Percentiles rank a stretch among this genome's conserved stretches.
phyloP scores from a whole-genome alignment of 345 rosid genomes.

The Clarkia xantiana region DNA sequence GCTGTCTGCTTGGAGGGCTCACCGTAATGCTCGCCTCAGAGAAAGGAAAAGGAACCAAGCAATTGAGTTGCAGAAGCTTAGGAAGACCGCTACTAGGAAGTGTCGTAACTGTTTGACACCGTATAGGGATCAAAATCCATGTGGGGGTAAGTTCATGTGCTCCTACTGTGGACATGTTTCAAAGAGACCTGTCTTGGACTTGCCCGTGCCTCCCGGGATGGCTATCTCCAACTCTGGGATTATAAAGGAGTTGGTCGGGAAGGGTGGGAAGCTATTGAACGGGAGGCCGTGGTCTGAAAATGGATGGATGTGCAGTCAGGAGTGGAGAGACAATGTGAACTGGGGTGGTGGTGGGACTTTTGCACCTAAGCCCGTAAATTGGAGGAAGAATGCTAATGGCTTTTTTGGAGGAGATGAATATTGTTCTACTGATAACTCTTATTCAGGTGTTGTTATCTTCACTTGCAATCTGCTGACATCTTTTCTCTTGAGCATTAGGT shows the following conservation, averaged over 20 bases:
- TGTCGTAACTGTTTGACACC: conserved; percentile 87
- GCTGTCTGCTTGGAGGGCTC: conserved; percentile 79
- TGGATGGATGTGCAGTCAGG: conserved; percentile 67
- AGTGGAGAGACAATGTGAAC: conserved; percentile 62
- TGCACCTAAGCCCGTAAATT: conserved; percentile 34
- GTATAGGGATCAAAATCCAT: conserved; percentile 85
- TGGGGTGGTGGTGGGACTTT: conserved; percentile 42
- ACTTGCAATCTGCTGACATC: conserved; percentile 50
- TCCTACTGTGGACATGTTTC: conserved; percentile 94
- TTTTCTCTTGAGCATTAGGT: conserved; percentile 75
- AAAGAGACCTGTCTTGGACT: conserved; percentile 83
- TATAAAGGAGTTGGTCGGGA: conserved; percentile 80
- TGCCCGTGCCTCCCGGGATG: conserved; percentile 57
- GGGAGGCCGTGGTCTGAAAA: conserved; percentile 75
- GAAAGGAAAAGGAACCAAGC: conserved; percentile 86
- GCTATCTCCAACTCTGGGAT: conserved; percentile 69
- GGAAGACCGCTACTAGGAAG: conserved; percentile 78
- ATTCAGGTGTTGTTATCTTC: conserved; percentile 57
- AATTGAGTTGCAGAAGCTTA: conserved; percentile 74
- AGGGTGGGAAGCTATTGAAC: conserved; percentile 78
- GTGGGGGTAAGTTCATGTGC: conserved; percentile 92
- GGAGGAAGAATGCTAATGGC: conserved; percentile 43
- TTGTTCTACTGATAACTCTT: conserved; percentile 71
- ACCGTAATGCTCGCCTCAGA: conserved; percentile 63
- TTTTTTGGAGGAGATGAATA: conserved; percentile 58